Base-by-base conservation (phyloP, 495 filamentous ascomycete genomes). In the Talaromyces thailandensis region DNA sequence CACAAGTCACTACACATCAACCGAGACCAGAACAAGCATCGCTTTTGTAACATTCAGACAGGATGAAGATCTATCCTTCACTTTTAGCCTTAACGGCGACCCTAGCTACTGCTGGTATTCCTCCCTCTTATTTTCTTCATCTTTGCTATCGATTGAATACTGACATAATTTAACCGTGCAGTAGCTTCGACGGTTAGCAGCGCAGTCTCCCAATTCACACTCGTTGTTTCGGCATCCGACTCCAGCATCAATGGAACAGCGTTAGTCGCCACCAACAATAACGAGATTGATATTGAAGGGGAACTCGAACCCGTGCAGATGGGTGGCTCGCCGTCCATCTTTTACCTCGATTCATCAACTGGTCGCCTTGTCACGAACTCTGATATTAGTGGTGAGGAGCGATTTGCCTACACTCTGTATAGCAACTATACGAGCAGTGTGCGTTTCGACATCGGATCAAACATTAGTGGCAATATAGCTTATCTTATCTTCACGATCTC, bases 371-470 rank as follows among this genome's bases (percentile, higher is more conserved):
- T 16, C 18, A 58, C 56, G 7, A 14, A 35, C 31, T 58, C 56
- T 28, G n/a, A 6, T 21, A 6, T 40, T 11, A 58, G 14, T 31
- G 6, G 23, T 4, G 25, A 35, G 7, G 31, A 35, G 35, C 56
- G 56, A 28, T 43, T 35, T 24, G 56, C 28, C 12, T 58, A 58
- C 35, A 58, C 56, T 43, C 31, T 40, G 14, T 58, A 58, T 14
- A 18, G 28, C 56, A 58, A 58, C 32, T 58, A 32, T 14, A 58
- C 56, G n/a, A 58, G 56, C 56, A 58, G 56, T 31, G 16, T 43
- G 56, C 56, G 56, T 24, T 58, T 58, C 56, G 16, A 32, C 26
- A 35, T 35, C 5, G 31, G 21, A n/a, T 16, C 28, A 16, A 25
- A 25, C 31, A 25, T 40, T 21, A 37, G 56, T 11, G 56, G 21